Evolutionary conservation across 805 yeast species (phyloP).

Genomic region (Candida dajiaensis): DNA sequence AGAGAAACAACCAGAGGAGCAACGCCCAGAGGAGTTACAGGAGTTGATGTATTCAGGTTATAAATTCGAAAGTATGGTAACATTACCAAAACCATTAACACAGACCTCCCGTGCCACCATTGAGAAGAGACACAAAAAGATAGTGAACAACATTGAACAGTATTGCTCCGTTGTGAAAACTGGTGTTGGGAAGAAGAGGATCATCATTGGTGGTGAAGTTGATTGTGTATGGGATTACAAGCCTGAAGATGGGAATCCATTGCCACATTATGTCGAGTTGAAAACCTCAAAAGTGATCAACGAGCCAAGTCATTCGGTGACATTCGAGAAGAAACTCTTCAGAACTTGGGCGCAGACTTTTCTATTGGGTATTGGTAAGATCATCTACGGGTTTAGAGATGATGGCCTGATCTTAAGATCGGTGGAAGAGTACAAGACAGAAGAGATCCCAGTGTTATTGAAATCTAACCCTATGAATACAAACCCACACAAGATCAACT

Average conservation of each 20-base stretch:
- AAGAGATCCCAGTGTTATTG: slow-evolving; percentile 66
- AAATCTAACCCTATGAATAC: slow-evolving; percentile 42
- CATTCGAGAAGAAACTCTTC: slow-evolving; percentile 72
- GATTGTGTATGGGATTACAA: slow-evolving; percentile 85
- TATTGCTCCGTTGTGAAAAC: slow-evolving; percentile 76
- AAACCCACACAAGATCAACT: slow-evolving; percentile 48
- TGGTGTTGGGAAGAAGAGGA: slow-evolving; percentile 67
- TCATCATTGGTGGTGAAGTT: slow-evolving; percentile 83
- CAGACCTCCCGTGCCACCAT: slow-evolving; percentile 58
- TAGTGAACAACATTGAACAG: slow-evolving; percentile 70
- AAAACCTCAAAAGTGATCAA: slow-evolving; percentile 62
- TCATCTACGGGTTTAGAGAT: slow-evolving; percentile 85
- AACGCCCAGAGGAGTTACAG: slow-evolving; percentile 26
- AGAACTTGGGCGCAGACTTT: slow-evolving; percentile 93
- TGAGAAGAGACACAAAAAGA: slow-evolving; percentile 55
- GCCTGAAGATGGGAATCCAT: slow-evolving; percentile 38
- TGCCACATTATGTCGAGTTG: slow-evolving; percentile 77
- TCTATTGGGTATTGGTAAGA: slow-evolving; percentile 73
- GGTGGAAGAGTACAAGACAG: slow-evolving; percentile 73
- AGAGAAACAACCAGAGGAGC: slow-evolving; percentile 21
- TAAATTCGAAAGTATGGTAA: slow-evolving; percentile 78
- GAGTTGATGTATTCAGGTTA: slow-evolving; percentile 62
- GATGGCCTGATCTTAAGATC: slow-evolving; percentile 55
- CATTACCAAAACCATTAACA: slow-evolving; percentile 73
- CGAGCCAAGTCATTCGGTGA: slow-evolving; percentile 49